phyloP scores from a whole-genome alignment of 108 stramenopile species.

The Stephanodiscus triporus region DNA sequence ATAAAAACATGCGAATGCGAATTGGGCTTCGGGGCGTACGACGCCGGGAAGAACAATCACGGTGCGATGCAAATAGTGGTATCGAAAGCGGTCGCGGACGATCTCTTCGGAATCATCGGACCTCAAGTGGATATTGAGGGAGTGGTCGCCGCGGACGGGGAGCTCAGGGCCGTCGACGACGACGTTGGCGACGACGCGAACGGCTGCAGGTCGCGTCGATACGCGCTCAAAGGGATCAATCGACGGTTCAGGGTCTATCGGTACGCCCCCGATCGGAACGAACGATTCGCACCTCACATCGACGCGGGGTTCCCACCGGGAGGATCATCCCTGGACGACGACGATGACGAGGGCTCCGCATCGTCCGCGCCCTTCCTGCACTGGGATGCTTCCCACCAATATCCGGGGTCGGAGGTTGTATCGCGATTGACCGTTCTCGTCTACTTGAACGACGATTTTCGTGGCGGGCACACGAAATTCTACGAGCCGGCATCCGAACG shows the following conservation, averaged over 20 bases:
- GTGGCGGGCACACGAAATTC: constrained; percentile 88
- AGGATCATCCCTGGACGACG: constrained; percentile 61
- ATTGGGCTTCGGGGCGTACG: constrained; percentile 65
- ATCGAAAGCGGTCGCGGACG: constrained; percentile 52
- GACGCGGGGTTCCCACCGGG: constrained; percentile 90
- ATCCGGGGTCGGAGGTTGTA: constrained; percentile 54
- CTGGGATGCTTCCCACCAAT: constrained; percentile 52
- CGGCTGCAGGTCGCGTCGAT: constrained; percentile 1
- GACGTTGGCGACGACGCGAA: not conserved
- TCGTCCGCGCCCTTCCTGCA: constrained; percentile 15
- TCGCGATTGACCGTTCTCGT: constrained; percentile 80
- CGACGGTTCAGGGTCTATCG: constrained; percentile 80
- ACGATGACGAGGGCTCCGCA: constrained; percentile 4
- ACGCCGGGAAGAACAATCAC: constrained; percentile 79
- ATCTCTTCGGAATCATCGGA: constrained; percentile 51
- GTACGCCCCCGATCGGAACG: constrained; percentile 57
- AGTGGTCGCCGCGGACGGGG: constrained; percentile 40
- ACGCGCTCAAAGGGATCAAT: constrained; percentile 67
- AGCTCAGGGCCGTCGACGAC: constrained; percentile 26
- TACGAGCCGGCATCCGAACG: constrained; percentile 51
- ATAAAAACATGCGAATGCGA: constrained; percentile 58
- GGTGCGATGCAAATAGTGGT: constrained; percentile 81
- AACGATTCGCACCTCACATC: constrained; percentile 87
- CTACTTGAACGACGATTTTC: constrained; percentile 89
- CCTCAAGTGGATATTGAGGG: constrained; percentile 65